Base-by-base conservation (phyloP, 768 basidiomycete genomes). In the Hypholoma fasciculare region DNA sequence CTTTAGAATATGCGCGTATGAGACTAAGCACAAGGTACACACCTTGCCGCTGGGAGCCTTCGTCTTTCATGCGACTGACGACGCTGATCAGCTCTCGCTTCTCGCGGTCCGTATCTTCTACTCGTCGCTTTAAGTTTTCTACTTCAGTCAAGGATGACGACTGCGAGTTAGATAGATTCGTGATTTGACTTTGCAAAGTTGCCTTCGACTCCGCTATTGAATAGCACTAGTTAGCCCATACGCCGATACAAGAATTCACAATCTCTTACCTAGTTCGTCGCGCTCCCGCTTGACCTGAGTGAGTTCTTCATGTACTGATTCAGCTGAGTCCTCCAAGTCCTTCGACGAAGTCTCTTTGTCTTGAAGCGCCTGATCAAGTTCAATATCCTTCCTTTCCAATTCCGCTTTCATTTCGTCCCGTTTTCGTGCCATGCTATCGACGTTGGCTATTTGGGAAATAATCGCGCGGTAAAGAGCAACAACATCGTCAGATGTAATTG, bases 1-100 rank as follows among this genome's bases (percentile, higher is more conserved):
- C 42, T 61, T 66, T 55, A 62, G 40, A 60, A 17, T 44, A 17
- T 50, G n/a, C 34, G 47, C 26, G 30, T 26, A 34, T 40, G 30
- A 20, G 39, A 59, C 40, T 34, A 23, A 57, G 46, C 53, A n/a
- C 46, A 58, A 46, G 36, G 12, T 6, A 66, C 80, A 54, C 55
- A 94, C 94, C 90, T 60, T 94, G 90, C 53, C 89, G 84, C 66
- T 89, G 84, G 7, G 80, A 67, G 42, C 80, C 78, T 59, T 95
- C 90, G 64, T 91, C 85, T 69, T 93, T 90, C 61, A 94, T 73
- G 53, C 91, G 82, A 69, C 90, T 94, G 4, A 95, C 84, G 44
- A 94, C 89, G 27, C 83, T 85, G 43, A 96, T 78, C 48, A 97
- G 81, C 61, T 96, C 93, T 36, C 94, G 85, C 73, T 97, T 97